These are phyloP conservation scores for Lentinula guzmanii DNA, from an alignment of 768 basidiomycete genomes.

Conservation along the genomic window DNA sequence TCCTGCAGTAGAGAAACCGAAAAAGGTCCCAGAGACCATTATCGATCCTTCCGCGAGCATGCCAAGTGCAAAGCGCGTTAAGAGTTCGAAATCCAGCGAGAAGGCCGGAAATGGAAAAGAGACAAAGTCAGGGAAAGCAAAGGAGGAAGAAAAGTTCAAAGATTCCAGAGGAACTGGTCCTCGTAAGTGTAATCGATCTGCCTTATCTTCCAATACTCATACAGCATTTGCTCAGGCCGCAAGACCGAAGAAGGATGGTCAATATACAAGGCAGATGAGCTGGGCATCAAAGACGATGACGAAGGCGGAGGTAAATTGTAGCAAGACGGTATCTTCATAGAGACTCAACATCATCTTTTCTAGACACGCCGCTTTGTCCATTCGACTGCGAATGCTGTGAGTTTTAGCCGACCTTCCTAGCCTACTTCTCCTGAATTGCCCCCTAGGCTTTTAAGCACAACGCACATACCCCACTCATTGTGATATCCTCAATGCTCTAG, in stretches of 20 bases:
- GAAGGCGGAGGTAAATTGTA: conserved; percentile 59
- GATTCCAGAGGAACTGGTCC: conserved; percentile 72
- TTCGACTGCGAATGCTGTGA: conserved; percentile 88
- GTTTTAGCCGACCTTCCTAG: conserved; percentile 17
- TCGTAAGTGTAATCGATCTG: conserved; percentile 39
- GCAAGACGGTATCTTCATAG: conserved; percentile 18
- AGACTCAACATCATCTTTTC: conserved; percentile 13
- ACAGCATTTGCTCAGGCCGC: conserved; percentile 41
- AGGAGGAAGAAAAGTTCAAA: conserved; percentile 47
- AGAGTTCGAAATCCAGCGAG: conserved; percentile 12
- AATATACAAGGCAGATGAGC: conserved; percentile 80
- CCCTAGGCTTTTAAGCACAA: conserved; percentile 6
- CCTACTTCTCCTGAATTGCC: conserved; percentile 17
- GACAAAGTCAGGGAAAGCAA: conserved; percentile 16
- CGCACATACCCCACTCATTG: neutral
- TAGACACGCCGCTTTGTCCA: conserved; percentile 81
- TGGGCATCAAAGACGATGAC: conserved; percentile 58
- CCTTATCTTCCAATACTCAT: neutral
- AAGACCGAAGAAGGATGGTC: conserved; percentile 76
- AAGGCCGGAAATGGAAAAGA: conserved; percentile 14
- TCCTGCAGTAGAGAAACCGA: neutral
- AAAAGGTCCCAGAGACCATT: conserved; percentile 44
- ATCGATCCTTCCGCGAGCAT: conserved; percentile 51
- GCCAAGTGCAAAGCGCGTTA: conserved; percentile 30
- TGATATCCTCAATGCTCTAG: neutral